Evolutionary conservation across 768 basidiomycete genomes (phyloP).

Genomic region (Lentinula lateritia): DNA sequence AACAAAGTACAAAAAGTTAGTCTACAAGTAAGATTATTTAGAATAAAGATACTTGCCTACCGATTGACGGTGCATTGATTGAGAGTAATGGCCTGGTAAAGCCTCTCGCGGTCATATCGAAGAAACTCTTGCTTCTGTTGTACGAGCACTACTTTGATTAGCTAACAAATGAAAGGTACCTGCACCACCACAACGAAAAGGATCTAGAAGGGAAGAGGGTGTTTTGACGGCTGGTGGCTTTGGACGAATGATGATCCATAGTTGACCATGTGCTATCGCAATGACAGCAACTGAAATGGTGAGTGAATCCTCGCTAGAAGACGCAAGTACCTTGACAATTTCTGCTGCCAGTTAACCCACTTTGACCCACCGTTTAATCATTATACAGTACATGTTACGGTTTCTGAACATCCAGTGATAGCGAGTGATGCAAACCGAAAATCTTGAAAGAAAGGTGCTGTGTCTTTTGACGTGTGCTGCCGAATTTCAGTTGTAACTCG

Average conservation of each 20-base stretch:
- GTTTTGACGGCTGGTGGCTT: not conserved
- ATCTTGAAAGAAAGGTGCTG: not conserved
- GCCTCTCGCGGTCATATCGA: not conserved
- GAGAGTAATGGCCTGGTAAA: not conserved
- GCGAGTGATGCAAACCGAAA: not conserved
- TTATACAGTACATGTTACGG: too few species aligned
- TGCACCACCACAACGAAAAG: not conserved
- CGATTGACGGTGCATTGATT: not conserved
- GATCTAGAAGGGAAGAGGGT: not conserved
- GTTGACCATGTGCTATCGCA: not conserved
- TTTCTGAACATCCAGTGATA: not conserved
- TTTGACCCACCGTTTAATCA: not conserved
- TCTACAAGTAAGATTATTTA: not conserved
- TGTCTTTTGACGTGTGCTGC: not conserved
- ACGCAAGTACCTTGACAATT: not conserved
- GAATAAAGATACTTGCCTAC: not conserved
- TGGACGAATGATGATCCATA: not conserved
- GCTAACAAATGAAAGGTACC: slow-evolving; percentile 4
- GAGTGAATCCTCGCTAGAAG: slow-evolving; percentile 7
- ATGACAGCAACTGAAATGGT: not conserved
- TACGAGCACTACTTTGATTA: not conserved
- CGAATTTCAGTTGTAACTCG: slow-evolving; percentile 1
- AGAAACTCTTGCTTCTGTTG: not conserved
- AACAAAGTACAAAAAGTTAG: not conserved
- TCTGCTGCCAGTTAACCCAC: not conserved